Base-by-base conservation (phyloP, 345 rosid genomes). In the Bruguiera gymnorhiza region DNA sequence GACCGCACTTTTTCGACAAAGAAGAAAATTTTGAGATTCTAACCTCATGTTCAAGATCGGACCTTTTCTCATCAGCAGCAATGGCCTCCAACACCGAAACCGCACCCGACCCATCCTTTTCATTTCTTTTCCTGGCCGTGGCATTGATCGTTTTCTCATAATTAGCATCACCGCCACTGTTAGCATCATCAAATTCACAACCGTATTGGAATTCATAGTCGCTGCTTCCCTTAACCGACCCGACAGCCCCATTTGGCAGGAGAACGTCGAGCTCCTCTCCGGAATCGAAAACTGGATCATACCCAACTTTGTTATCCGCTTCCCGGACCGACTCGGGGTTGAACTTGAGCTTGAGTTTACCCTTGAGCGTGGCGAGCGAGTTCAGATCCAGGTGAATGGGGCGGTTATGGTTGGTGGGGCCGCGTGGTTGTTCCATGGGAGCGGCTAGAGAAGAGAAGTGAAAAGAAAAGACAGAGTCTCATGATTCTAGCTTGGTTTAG, bases 211-310 rank as follows among this genome's bases (percentile, higher is more conserved):
- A 64, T n/a, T 51, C 62, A 54, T 70, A 60, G 10, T 29, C 83
- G 36, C 62, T 60, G 36, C 60, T 63, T 32, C 69, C 79, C 53
- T 73, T 68, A 30, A 46, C 84, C 19, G 69, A 70, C 51, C 62
- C 77, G 5, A 43, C 79, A 2, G 36, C 60, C 36, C 79, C 84
- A 63, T 79, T 84, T 5, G 85, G 89, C 57, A 76, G 75, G 9
- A 89, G 61, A 32, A 83, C 61, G 73, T 84, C 88, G 31, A 89
- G 88, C 84, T 86, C 91, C 75, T 86, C 83, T 4, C 91, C 91
- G 58, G 66, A 66, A 27, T 86, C 90, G 48, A 75, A 46, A 30
- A 27, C 72, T 30, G 73, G 67, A 50, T 37, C 78, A 8, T 65
- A 62, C 43, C 78, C 75, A 16, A 60, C 85, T 60, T 59, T 73